These are phyloP conservation scores for Citrullus amarus DNA, from an alignment of 306 rosid genomes.

Conservation along the genomic window DNA sequence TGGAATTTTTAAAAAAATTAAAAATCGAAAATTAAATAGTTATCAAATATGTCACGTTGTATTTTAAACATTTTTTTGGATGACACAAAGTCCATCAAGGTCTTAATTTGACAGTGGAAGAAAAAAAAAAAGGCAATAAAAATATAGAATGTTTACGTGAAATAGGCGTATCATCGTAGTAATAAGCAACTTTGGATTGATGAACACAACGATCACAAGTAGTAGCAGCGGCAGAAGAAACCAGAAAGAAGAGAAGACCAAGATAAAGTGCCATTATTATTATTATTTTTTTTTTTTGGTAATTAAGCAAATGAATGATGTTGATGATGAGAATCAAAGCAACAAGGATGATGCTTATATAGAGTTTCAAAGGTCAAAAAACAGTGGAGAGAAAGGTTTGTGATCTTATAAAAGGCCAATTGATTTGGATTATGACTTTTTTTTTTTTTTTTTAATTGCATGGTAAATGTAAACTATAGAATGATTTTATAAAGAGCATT, in stretches of 20 bases:
- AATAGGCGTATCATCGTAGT: conserved; percentile 36
- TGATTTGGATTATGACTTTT: not conserved
- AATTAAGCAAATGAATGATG: not conserved
- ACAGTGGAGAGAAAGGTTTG: not conserved
- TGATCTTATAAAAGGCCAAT: not conserved
- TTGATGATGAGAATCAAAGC: not conserved
- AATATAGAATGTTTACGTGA: conserved; percentile 26
- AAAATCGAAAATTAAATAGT: too few species aligned
- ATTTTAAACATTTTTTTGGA: too few species aligned
- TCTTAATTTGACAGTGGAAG: not conserved
- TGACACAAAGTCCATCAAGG: too few species aligned
- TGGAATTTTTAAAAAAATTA: too few species aligned
- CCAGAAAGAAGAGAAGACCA: conserved; percentile 27
- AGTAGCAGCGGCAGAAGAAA: conserved; percentile 40
- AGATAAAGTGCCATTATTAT: conserved; percentile 15
- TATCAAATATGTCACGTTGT: too few species aligned
- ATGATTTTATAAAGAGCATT: not conserved
- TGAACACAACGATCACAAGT: conserved; percentile 40
- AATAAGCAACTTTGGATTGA: conserved; percentile 46
- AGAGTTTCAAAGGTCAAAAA: not conserved
- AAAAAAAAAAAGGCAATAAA: not conserved
- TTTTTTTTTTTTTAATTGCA: not conserved
- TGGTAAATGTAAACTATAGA: not conserved
- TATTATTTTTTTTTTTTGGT: not conserved
- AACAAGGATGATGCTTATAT: not conserved